A percentile compares a stretch with the other conserved stretches of the same genome.
phyloP scores from a whole-genome alignment of 495 filamentous ascomycete genomes.

The Penicillium nucicola region DNA sequence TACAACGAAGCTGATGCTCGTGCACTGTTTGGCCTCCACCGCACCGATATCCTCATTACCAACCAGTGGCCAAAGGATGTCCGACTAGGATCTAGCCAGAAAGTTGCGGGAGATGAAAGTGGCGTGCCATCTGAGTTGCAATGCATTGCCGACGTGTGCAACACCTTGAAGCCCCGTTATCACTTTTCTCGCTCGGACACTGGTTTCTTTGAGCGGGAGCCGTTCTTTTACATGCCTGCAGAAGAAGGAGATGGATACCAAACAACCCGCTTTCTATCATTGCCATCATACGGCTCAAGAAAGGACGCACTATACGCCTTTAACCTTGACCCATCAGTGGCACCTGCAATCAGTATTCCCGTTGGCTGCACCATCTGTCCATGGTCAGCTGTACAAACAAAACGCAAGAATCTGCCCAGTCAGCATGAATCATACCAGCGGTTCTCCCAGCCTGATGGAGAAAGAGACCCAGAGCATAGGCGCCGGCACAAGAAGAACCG shows the following conservation, averaged over 20 bases:
- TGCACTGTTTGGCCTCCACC: constrained; percentile 66
- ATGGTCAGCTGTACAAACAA: constrained; percentile 50
- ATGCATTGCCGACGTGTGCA: constrained; percentile 71
- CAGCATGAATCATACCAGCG: constrained; percentile 56
- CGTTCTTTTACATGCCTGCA: constrained; percentile 73
- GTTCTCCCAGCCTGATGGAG: constrained; percentile 48
- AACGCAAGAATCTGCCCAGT: constrained; percentile 55
- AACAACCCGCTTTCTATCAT: constrained; percentile 83
- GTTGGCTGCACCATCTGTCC: constrained; percentile 69
- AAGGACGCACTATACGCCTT: constrained; percentile 93
- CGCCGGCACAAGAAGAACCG: constrained; percentile 51
- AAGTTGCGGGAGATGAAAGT: constrained; percentile 40
- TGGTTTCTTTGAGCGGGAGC: constrained; percentile 85
- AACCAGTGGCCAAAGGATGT: constrained; percentile 77
- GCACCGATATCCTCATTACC: constrained; percentile 82
- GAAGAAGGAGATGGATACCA: constrained; percentile 49
- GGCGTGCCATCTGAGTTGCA: constrained; percentile 41
- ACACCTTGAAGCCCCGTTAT: constrained; percentile 77
- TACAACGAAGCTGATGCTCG: constrained; percentile 77
- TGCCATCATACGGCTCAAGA: constrained; percentile 71
- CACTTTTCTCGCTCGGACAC: constrained; percentile 71
- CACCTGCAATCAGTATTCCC: constrained; percentile 56
- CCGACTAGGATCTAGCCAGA: constrained; percentile 55
- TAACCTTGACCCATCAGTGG: constrained; percentile 61
- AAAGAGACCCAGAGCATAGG: constrained; percentile 12